These are phyloP conservation scores for Juglanconis oblonga DNA, from an alignment of 2,329 filamentous ascomycete species.

Conservation along the genomic window DNA sequence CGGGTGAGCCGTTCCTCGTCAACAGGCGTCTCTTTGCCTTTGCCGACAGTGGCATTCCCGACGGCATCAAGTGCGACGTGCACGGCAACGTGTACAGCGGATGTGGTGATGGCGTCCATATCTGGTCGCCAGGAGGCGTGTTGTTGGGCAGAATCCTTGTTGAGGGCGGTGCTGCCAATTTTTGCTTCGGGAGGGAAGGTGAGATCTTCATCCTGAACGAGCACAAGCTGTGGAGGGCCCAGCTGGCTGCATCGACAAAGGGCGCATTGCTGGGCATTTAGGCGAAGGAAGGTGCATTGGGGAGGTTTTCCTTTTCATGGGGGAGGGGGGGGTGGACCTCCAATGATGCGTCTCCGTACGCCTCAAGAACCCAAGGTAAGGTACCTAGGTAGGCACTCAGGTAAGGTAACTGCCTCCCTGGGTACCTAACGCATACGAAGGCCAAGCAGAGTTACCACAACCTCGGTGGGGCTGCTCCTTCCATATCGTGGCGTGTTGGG, in stretches of 20 bases:
- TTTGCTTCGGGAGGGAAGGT: conserved; percentile 43
- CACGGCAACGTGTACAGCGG: conserved; percentile 48
- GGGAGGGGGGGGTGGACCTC: too few species aligned
- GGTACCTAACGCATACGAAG: too few species aligned
- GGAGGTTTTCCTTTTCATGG: too few species aligned
- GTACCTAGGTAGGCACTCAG: too few species aligned
- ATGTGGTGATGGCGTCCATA: conserved; percentile 45
- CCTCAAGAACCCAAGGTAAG: too few species aligned
- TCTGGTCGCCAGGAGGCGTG: conserved; percentile 44
- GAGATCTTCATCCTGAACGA: conserved; percentile 48
- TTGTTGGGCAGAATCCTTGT: conserved; percentile 44
- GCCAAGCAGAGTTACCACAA: too few species aligned
- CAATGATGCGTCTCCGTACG: too few species aligned
- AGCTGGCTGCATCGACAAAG: conserved; percentile 27
- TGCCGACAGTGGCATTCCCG: conserved; percentile 44
- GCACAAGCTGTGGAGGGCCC: conserved; percentile 38
- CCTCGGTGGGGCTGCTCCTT: too few species aligned
- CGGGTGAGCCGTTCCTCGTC: conserved; percentile 36
- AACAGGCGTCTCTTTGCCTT: conserved; percentile 51
- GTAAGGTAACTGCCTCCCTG: too few species aligned
- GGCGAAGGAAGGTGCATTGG: too few species aligned
- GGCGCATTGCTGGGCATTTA: conserved; percentile 24
- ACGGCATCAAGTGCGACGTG: conserved; percentile 44
- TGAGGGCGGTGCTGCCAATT: conserved; percentile 42
- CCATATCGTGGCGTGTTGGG: too few species aligned